Conservation (phyloP, 768 basidiomycete genomes). For the Russula dissimulans region DNA sequence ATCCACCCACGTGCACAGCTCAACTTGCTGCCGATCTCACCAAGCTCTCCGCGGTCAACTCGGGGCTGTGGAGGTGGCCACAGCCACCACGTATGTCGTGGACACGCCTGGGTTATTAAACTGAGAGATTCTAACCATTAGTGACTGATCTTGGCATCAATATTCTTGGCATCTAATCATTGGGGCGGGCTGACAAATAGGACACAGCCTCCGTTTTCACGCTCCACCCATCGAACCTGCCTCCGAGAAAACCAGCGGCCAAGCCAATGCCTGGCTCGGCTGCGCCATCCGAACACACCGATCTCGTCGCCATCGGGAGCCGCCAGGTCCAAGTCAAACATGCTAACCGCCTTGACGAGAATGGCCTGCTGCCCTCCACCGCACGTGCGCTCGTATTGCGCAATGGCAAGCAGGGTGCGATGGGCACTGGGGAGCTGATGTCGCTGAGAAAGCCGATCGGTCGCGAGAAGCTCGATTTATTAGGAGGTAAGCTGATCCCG, state of each 20-base stretch:
- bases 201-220: neutral
- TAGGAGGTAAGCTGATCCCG: constrained; percentile 46
- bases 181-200: neutral
- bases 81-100: neutral
- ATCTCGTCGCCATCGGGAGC: constrained; percentile 48
- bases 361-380: constrained; percentile 52
- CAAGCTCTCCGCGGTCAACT: neutral
- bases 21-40: neutral
- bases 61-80: neutral
- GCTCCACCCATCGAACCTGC: neutral
- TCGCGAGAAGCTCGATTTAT: constrained; percentile 69
- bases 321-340: constrained; percentile 36
- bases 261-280: neutral
- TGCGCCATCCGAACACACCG: constrained; percentile 20
- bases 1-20: neutral
- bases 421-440: constrained; percentile 60
- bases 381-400: constrained; percentile 65
- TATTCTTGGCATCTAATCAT: neutral
- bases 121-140: no score
- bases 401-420: constrained; percentile 65
- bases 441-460: constrained; percentile 54
- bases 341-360: constrained; percentile 36
- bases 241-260: constrained; percentile 19
- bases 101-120: neutral
- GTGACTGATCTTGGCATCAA: neutral